Percentiles rank a stretch among this genome's conserved stretches.
Conservation (phyloP, 768 basidiomycete genomes). For the Leccinum incarnatum region DNA sequence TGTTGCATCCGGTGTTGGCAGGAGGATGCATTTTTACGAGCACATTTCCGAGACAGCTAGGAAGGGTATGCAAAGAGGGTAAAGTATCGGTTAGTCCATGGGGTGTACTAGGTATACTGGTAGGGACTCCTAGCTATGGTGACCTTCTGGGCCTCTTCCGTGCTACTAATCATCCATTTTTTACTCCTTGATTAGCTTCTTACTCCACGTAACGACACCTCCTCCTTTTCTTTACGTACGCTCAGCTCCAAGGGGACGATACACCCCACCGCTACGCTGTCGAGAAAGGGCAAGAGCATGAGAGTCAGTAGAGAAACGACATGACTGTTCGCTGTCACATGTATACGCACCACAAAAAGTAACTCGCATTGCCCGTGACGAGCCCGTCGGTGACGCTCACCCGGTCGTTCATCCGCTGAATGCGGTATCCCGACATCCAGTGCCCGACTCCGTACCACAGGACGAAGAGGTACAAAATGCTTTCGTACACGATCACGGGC, state of each 20-base stretch:
- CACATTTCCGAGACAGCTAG: too few species aligned
- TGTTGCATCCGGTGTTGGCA: too few species aligned
- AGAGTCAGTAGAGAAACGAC: not conserved
- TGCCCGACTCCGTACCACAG: not conserved
- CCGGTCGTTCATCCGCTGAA: not conserved
- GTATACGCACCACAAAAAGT: slow-evolving; percentile 3
- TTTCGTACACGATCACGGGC: slow-evolving; percentile 11
- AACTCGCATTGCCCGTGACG: not conserved
- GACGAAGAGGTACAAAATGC: slow-evolving; percentile 7
- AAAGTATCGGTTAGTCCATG: too few species aligned
- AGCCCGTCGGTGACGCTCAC: not conserved
- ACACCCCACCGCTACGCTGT: not conserved
- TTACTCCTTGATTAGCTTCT: too few species aligned
- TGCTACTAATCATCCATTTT: too few species aligned
- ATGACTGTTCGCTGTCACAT: not conserved
- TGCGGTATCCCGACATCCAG: not conserved
- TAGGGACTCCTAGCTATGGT: too few species aligned
- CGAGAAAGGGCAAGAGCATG: not conserved
- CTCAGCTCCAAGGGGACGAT: not conserved
- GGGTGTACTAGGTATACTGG: too few species aligned
- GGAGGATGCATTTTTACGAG: too few species aligned
- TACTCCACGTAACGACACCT: too few species aligned
- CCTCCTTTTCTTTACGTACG: too few species aligned
- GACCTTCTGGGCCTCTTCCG: too few species aligned
- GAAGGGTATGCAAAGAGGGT: too few species aligned